A percentile compares a stretch with the other conserved stretches of the same genome.
Evolutionary conservation across 805 yeast genomes (phyloP).

Genomic region (Saccharomycopsis fibuligera): DNA sequence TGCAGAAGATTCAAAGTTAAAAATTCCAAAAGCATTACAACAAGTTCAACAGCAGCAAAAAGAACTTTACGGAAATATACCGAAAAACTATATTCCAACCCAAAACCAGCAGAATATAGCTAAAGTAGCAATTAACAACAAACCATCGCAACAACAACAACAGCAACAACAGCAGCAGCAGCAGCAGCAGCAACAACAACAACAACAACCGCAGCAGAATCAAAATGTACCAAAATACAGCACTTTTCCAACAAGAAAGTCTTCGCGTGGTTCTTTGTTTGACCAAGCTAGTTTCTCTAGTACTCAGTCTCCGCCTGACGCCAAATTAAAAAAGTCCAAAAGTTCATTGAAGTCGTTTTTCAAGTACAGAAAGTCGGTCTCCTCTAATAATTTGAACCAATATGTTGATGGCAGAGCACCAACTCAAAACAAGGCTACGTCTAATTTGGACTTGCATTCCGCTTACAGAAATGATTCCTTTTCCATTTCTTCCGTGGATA

Average conservation of each 20-base stretch:
- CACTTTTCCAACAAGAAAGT: constrained; percentile 2
- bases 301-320: background rate
- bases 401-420: background rate
- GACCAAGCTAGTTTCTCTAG: background rate
- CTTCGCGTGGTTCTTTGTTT: constrained; percentile 6
- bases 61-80: constrained; percentile 2
- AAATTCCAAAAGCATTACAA: constrained; percentile 9
- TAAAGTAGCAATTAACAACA: background rate
- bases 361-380: constrained; percentile 16
- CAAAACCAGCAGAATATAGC: background rate
- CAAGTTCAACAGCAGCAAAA: constrained; percentile 12
- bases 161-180: background rate
- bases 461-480: constrained; percentile 17
- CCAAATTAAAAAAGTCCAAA: constrained; percentile 10
- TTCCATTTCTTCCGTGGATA: constrained; percentile 13
- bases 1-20: constrained; percentile 1
- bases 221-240: background rate
- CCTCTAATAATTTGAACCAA: constrained; percentile 13
- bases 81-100: constrained; percentile 9
- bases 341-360: constrained; percentile 19
- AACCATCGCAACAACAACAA: background rate
- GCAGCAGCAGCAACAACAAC: background rate
- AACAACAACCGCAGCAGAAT: background rate
- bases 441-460: constrained; percentile 14
- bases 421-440: constrained; percentile 5